A percentile compares a stretch with the other conserved stretches of the same genome.
Evolutionary conservation across 768 basidiomycete genomes (phyloP).

Genomic region (Hypsizygus marmoreus): DNA sequence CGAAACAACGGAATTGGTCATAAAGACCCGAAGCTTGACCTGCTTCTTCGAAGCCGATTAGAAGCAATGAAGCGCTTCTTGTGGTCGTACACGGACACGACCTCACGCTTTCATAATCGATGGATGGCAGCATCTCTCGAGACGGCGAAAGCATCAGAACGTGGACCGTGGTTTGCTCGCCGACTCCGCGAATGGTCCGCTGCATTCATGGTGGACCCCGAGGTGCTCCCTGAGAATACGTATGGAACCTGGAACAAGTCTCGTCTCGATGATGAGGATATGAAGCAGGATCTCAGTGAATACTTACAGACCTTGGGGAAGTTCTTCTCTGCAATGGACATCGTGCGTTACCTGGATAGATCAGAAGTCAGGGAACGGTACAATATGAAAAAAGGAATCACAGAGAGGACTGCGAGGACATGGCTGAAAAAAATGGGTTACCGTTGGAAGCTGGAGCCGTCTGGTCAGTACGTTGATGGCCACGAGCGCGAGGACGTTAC

Average conservation of each 20-base stretch:
- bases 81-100: neutral
- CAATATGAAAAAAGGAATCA: slow-evolving; percentile 15
- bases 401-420: slow-evolving; percentile 22
- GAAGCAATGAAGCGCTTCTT: slow-evolving; percentile 3
- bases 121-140: neutral
- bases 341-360: slow-evolving; percentile 8
- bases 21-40: slow-evolving; percentile 5
- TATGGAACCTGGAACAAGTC: slow-evolving; percentile 9
- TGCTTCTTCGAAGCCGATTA: slow-evolving; percentile 4
- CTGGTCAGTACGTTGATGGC: slow-evolving; percentile 36
- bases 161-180: neutral
- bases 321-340: slow-evolving; percentile 12
- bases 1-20: slow-evolving; percentile 5
- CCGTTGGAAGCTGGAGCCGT: slow-evolving; percentile 22
- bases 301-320: slow-evolving; percentile 9
- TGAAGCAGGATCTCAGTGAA: slow-evolving; percentile 3
- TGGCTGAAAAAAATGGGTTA: slow-evolving; percentile 35
- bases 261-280: slow-evolving; percentile 5
- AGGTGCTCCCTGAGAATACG: neutral
- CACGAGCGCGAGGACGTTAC: slow-evolving; percentile 36
- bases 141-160: neutral
- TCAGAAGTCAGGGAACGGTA: slow-evolving; percentile 3
- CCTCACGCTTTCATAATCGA: neutral
- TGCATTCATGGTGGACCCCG: neutral
- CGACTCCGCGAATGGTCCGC: neutral